Conservation (phyloP, 2,329 filamentous ascomycete genomes). For the Fusarium sp. region DNA sequence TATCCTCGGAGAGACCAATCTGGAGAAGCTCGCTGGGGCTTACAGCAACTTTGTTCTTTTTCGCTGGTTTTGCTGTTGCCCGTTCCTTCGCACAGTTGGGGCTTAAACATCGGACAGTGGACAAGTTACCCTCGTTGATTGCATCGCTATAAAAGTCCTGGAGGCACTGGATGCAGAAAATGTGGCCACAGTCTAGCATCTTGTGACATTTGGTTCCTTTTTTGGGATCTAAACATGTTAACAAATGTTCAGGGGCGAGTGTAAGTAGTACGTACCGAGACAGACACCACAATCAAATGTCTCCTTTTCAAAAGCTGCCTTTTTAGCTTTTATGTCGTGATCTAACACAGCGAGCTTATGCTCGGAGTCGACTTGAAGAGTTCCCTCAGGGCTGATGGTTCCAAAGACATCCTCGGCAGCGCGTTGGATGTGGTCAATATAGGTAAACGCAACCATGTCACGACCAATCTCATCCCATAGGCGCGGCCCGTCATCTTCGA, state of each 20-base stretch:
- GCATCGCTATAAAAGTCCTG: constrained; percentile 91
- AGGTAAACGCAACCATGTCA: constrained; percentile 70
- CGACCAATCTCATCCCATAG: constrained; percentile 74
- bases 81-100: constrained; percentile 81
- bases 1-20: constrained; percentile 76
- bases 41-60: constrained; percentile 74
- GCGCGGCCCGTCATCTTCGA: constrained; percentile 63
- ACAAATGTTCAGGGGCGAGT: background rate
- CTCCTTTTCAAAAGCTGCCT: constrained; percentile 80
- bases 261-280: constrained; percentile 63
- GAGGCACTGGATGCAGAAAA: constrained; percentile 90
- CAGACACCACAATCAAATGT: constrained; percentile 92
- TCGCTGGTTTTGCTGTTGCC: constrained; percentile 51
- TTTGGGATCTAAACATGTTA: constrained; percentile 75
- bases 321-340: constrained; percentile 80
- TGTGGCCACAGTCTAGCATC: constrained; percentile 86
- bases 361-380: constrained; percentile 64
- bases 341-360: constrained; percentile 80
- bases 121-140: constrained; percentile 86
- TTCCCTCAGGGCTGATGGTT: constrained; percentile 61
- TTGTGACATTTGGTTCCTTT: constrained; percentile 86
- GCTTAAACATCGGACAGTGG: constrained; percentile 81
- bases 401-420: constrained; percentile 71
- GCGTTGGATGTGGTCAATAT: constrained; percentile 73
- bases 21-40: constrained; percentile 87